Percentiles rank a stretch among this genome's conserved stretches.
Conservation (phyloP, 495 filamentous ascomycete genomes). For the Daldinia caldariorum region DNA sequence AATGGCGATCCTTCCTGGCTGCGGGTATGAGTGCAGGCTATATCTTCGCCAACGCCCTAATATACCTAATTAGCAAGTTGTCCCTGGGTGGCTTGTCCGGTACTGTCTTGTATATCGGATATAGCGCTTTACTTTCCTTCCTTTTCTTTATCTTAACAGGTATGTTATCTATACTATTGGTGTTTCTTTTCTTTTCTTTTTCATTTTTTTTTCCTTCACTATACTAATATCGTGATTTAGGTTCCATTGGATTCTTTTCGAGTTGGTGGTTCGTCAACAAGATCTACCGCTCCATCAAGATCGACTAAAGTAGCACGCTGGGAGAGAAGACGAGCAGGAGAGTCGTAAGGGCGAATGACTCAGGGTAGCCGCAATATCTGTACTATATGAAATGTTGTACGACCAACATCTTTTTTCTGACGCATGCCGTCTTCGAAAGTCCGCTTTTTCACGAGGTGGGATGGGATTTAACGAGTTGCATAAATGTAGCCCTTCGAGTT, state of each 20-base stretch:
- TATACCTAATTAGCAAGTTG: constrained; percentile 88
- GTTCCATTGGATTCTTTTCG: constrained; percentile 93
- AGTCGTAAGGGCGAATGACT: background rate
- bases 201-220: constrained; percentile 58
- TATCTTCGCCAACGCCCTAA: constrained; percentile 85
- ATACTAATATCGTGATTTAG: constrained; percentile 57
- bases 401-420: constrained; percentile 19
- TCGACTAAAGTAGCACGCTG: constrained; percentile 67
- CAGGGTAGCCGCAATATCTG: constrained; percentile 5
- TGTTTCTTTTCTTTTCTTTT: constrained; percentile 87
- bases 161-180: constrained; percentile 52
- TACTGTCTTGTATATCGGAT: constrained; percentile 91
- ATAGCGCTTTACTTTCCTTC: constrained; percentile 87
- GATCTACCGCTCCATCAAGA: constrained; percentile 96
- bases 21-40: constrained; percentile 89
- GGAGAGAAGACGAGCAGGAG: background rate
- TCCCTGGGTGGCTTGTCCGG: constrained; percentile 85
- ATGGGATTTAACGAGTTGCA: constrained; percentile 29
- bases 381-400: constrained; percentile 44
- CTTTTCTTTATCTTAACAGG: constrained; percentile 93
- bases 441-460: background rate
- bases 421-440: constrained; percentile 13
- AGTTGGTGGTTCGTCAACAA: constrained; percentile 92
- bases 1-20: constrained; percentile 91
- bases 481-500: constrained; percentile 13